Conservation (phyloP, 257 asterid genomes). For the Fraxinus pennsylvanica region DNA sequence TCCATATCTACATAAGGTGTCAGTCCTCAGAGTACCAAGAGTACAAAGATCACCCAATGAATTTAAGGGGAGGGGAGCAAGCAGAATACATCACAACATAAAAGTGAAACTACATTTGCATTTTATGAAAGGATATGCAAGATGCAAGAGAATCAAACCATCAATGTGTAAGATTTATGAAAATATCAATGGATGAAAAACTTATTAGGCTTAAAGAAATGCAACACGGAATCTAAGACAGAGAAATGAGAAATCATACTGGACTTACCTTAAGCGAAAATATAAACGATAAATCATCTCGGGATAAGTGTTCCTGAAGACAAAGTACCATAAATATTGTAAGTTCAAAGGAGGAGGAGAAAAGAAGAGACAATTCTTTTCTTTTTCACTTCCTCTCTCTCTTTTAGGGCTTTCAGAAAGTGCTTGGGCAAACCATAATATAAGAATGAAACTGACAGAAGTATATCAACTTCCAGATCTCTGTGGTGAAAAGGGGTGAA, state of each 20-base stretch:
- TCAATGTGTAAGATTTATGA: constrained; percentile 3
- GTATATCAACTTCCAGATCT: constrained; percentile 1
- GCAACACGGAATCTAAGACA: constrained; percentile 17
- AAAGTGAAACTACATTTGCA: constrained; percentile 14
- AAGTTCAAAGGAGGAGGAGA: constrained; percentile 18
- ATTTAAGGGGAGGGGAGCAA: neutral
- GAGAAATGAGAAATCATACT: constrained; percentile 17
- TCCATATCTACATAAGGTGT: constrained; percentile 8
- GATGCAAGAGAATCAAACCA: constrained; percentile 19
- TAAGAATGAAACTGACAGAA: constrained; percentile 12
- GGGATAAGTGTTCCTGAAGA: constrained; percentile 81
- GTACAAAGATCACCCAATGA: neutral
- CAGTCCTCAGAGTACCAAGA: constrained; percentile 3
- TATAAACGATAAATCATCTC: constrained; percentile 79
- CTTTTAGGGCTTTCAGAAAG: neutral
- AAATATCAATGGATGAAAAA: neutral
- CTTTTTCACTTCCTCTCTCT: constrained; percentile 8
- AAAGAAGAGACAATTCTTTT: neutral
- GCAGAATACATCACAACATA: neutral
- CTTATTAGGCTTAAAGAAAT: constrained; percentile 20
- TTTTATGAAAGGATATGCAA: constrained; percentile 6
- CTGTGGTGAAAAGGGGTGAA: neutral
- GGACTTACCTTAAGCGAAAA: constrained; percentile 80
- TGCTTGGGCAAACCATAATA: constrained; percentile 11
- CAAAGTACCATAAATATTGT: constrained; percentile 31